A percentile compares a stretch with the other conserved stretches of the same genome.
Conservation (phyloP, 768 basidiomycete species). For the Boletus rufocinnamomeus region DNA sequence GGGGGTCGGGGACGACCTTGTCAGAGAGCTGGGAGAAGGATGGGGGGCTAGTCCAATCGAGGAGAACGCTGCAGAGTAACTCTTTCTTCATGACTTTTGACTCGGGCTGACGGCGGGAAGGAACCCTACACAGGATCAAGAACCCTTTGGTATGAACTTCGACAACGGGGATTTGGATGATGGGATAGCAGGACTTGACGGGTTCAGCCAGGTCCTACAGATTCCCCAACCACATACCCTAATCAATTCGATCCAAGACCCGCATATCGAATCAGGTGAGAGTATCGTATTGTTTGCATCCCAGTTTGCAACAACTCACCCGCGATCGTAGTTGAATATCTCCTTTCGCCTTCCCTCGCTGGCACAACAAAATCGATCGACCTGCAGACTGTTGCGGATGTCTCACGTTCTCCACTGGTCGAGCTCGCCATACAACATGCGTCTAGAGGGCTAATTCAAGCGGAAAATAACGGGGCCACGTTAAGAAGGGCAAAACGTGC, state of each 20-base stretch:
- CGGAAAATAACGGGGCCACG: slow-evolving; percentile 2
- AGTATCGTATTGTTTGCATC: background rate
- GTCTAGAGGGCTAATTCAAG: background rate
- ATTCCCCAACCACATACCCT: background rate
- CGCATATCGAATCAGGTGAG: slow-evolving; percentile 11
- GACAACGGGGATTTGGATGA: slow-evolving; percentile 29
- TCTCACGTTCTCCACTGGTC: slow-evolving; percentile 4
- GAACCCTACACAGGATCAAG: slow-evolving; percentile 21
- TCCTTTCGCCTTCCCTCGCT: slow-evolving; percentile 1
- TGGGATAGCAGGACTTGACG: slow-evolving; percentile 17
- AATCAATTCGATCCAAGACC: slow-evolving; percentile 2
- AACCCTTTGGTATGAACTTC: slow-evolving; percentile 17
- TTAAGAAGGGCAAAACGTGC: slow-evolving; percentile 49
- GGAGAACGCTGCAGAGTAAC: slow-evolving; percentile 19
- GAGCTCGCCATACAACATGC: slow-evolving; percentile 1
- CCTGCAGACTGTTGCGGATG: background rate
- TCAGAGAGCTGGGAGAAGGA: slow-evolving; percentile 69
- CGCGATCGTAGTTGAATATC: slow-evolving; percentile 6
- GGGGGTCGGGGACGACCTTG: slow-evolving; percentile 72
- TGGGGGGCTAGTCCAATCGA: slow-evolving; percentile 47
- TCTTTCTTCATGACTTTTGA: background rate
- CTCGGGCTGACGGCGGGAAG: slow-evolving; percentile 18
- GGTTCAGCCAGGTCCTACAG: background rate
- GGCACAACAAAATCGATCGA: slow-evolving; percentile 10
- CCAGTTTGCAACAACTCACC: background rate